phyloP scores from a whole-genome alignment of 1,284 basidiomycete species.

The Malassezia globosa region DNA sequence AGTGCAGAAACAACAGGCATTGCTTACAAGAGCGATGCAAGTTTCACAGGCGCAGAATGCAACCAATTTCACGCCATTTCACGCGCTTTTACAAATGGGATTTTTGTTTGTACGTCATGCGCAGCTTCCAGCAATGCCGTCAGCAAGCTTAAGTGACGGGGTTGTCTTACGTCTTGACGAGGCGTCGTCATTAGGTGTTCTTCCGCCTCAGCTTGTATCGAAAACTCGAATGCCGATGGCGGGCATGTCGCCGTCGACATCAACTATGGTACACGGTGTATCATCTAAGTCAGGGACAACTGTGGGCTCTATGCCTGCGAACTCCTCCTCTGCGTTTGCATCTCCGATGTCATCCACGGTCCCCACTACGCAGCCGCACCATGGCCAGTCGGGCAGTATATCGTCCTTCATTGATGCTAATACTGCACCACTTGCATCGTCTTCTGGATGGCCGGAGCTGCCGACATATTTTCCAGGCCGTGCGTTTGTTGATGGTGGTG shows the following conservation, averaged over 20 bases:
- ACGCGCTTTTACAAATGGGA: slow-evolving; percentile 37
- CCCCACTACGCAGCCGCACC: background rate
- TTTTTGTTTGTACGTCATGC: slow-evolving; percentile 37
- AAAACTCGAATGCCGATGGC: too few relatives aligned
- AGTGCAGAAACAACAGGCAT: slow-evolving; percentile 32
- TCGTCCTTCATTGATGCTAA: background rate
- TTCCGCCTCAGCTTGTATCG: slow-evolving; percentile 19
- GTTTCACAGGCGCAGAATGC: slow-evolving; percentile 29
- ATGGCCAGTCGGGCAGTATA: too few relatives aligned
- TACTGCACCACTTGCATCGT: background rate
- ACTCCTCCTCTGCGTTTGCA: too few relatives aligned
- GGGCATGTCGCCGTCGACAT: background rate
- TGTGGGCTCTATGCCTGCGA: too few relatives aligned
- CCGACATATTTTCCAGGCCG: slow-evolving; percentile 13
- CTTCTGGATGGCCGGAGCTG: slow-evolving; percentile 15
- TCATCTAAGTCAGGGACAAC: background rate
- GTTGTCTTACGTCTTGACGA: slow-evolving; percentile 38
- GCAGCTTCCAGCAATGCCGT: slow-evolving; percentile 26
- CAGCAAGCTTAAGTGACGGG: slow-evolving; percentile 22
- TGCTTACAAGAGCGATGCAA: slow-evolving; percentile 29
- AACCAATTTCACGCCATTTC: slow-evolving; percentile 25
- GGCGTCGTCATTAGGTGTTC: slow-evolving; percentile 30
- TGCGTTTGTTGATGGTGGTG: slow-evolving; percentile 44
- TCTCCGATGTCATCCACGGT: background rate
- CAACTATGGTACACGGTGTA: background rate